A percentile compares a stretch with the other conserved stretches of the same genome.
Evolutionary conservation across 2,329 filamentous ascomycete genomes (phyloP).

Genomic region (Nemania sp.): DNA sequence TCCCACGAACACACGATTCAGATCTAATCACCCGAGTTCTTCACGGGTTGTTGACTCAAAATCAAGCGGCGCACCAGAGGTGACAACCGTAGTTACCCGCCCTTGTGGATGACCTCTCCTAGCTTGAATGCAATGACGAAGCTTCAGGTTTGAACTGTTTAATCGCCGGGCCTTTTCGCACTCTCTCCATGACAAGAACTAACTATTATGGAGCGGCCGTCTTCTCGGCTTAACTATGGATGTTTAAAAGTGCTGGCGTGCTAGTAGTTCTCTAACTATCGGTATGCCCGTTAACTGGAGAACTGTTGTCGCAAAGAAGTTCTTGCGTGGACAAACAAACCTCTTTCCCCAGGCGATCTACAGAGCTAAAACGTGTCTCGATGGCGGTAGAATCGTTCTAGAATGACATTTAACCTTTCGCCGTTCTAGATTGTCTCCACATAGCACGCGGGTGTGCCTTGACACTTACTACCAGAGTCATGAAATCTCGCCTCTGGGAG

Average conservation of each 20-base stretch:
- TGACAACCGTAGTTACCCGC: background rate
- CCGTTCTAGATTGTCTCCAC: slow-evolving; percentile 12
- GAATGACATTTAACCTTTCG: slow-evolving; percentile 4
- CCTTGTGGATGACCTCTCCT: background rate
- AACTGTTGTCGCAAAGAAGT: background rate
- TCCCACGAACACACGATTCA: slow-evolving; percentile 10
- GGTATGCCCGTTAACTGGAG: background rate
- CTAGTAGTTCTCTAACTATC: background rate
- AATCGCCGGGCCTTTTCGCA: background rate
- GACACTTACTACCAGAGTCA: slow-evolving; percentile 21
- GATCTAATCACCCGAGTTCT: background rate
- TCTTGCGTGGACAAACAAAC: background rate
- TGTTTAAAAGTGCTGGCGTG: background rate
- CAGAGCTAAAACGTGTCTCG: slow-evolving; percentile 8
- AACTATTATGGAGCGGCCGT: background rate
- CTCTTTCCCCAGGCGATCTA: slow-evolving; percentile 19
- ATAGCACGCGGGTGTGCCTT: slow-evolving; percentile 21
- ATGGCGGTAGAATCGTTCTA: slow-evolving; percentile 14
- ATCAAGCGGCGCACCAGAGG: background rate
- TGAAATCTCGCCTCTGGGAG: background rate
- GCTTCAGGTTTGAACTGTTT: background rate
- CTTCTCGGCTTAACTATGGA: background rate
- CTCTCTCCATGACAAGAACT: slow-evolving; percentile 1
- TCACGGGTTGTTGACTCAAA: slow-evolving; percentile 8
- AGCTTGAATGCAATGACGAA: slow-evolving; percentile 1